Evolutionary conservation across 2,329 filamentous ascomycete species (phyloP).

Genomic region (Fusarium graminum): DNA sequence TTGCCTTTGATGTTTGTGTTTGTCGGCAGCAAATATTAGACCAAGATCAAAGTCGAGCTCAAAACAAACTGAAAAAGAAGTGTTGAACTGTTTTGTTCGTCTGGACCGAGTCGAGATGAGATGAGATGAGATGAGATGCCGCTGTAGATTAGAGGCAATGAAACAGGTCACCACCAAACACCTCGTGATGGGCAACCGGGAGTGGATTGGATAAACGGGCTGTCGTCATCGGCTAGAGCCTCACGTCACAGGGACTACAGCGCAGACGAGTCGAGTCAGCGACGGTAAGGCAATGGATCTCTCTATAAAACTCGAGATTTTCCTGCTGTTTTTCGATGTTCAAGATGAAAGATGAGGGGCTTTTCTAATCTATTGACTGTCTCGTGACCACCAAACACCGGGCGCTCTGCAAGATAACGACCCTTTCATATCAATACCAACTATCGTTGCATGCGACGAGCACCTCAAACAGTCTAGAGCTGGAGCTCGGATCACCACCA

Average conservation of each 20-base stretch:
- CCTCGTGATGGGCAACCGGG: conserved; percentile 48
- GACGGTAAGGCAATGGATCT: conserved; percentile 9
- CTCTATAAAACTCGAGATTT: conserved; percentile 6
- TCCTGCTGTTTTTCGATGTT: conserved; percentile 12
- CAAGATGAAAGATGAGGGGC: neutral
- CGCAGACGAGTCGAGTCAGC: conserved; percentile 29
- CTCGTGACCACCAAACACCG: conserved; percentile 17
- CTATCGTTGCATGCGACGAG: conserved; percentile 5
- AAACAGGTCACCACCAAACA: conserved; percentile 37
- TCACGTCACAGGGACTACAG: conserved; percentile 42
- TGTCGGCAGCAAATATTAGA: conserved; percentile 20
- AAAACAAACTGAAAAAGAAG: conserved; percentile 4
- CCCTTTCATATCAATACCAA: conserved; percentile 15
- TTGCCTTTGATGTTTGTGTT: conserved; percentile 30
- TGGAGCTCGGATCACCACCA: conserved; percentile 32
- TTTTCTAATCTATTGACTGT: conserved; percentile 16
- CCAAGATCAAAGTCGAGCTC: conserved; percentile 10
- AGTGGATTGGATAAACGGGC: conserved; percentile 41
- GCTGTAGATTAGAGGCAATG: conserved; percentile 4
- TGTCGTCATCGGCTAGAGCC: conserved; percentile 49
- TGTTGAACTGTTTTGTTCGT: conserved; percentile 9
- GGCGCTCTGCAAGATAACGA: conserved; percentile 24
- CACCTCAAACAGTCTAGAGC: conserved; percentile 24
- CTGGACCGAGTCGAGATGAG: neutral
- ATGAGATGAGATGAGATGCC: neutral